Conservation (phyloP, 208 protist genomes). For the Trypanosoma brucei region DNA sequence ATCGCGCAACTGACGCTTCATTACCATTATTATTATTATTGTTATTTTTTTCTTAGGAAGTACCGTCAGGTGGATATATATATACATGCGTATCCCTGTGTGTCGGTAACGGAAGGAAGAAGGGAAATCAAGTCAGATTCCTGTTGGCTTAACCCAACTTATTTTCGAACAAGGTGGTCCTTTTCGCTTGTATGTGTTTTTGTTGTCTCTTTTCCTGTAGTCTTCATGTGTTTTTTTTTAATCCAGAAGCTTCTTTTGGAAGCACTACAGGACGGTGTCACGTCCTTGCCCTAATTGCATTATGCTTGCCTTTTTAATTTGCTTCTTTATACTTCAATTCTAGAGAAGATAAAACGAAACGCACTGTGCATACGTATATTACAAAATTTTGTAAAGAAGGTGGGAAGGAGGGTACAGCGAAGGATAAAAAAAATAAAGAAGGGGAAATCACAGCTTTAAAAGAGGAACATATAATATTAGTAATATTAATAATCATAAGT, state of each 20-base stretch:
- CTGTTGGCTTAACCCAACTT: background rate
- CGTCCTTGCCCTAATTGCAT: too few relatives aligned
- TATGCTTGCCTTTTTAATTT: too few relatives aligned
- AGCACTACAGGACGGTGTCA: too few relatives aligned
- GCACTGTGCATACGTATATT: background rate
- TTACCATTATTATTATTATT: background rate
- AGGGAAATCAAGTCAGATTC: background rate
- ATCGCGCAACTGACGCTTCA: background rate
- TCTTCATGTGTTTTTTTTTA: too few relatives aligned
- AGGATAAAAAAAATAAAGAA: background rate
- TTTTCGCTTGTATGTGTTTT: background rate
- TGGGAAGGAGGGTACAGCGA: background rate
- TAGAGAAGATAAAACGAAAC: too few relatives aligned
- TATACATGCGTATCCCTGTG: background rate
- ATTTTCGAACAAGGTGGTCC: background rate
- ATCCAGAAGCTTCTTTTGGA: too few relatives aligned
- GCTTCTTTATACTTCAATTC: too few relatives aligned
- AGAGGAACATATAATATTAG: slow-evolving; percentile 13
- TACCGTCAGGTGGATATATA: background rate
- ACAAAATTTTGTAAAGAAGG: background rate
- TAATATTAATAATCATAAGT: background rate
- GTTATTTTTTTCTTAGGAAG: background rate
- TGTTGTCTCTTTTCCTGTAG: background rate
- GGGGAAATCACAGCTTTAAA: background rate
- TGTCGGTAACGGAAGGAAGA: background rate